Conservation (phyloP, 257 asterid species). For the Solanum chaucha region DNA sequence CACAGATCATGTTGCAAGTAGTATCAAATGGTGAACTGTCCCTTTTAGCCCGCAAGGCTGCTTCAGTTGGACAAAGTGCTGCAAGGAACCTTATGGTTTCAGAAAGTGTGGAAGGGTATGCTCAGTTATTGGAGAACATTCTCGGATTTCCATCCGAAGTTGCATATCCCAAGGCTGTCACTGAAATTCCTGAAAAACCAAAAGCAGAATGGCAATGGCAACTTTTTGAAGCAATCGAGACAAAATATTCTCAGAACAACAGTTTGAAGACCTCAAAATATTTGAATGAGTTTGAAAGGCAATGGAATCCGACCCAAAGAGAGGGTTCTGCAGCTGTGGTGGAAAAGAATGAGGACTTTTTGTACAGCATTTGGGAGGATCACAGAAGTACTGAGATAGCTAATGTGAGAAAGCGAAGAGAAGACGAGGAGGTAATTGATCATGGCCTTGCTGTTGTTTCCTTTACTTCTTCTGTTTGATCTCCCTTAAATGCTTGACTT, state of each 20-base stretch:
- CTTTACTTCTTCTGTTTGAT: slow-evolving; percentile 1
- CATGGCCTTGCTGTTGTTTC: background rate
- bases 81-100: slow-evolving; percentile 76
- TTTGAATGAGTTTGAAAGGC: slow-evolving; percentile 46
- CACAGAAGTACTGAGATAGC: slow-evolving; percentile 51
- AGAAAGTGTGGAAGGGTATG: slow-evolving; percentile 73
- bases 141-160: slow-evolving; percentile 77
- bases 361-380: slow-evolving; percentile 73
- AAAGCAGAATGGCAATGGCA: slow-evolving; percentile 75
- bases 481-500: slow-evolving; percentile 1
- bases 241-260: slow-evolving; percentile 13
- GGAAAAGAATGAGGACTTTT: slow-evolving; percentile 34
- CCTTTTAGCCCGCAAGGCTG: slow-evolving; percentile 45
- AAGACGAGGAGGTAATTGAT: slow-evolving; percentile 70
- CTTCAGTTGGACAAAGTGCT: slow-evolving; percentile 48
- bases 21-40: slow-evolving; percentile 74
- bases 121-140: slow-evolving; percentile 57
- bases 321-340: slow-evolving; percentile 22
- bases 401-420: slow-evolving; percentile 52
- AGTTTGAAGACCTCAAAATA: background rate
- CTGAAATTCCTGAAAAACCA: slow-evolving; percentile 36
- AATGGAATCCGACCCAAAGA: slow-evolving; percentile 31
- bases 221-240: slow-evolving; percentile 32
- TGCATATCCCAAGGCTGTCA: slow-evolving; percentile 31
- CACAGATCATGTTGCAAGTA: slow-evolving; percentile 49